These are phyloP conservation scores for Candida loeiensis DNA, from an alignment of 805 yeast genomes.

Conservation along the genomic window DNA sequence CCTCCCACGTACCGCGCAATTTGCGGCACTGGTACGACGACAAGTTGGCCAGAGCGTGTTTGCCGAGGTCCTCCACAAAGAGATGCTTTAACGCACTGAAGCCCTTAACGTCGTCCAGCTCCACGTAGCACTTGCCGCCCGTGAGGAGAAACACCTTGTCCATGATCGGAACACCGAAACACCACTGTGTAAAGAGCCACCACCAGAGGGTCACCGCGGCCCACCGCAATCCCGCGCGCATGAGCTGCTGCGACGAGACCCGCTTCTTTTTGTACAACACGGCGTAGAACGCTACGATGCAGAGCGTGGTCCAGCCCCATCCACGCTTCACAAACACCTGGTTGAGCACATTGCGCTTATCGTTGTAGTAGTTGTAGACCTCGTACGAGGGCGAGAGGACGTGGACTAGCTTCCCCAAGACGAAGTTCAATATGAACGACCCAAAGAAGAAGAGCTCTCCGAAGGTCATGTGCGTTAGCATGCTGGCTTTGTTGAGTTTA, in stretches of 20 bases:
- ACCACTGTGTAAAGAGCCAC: conserved; percentile 85
- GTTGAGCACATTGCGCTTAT: conserved; percentile 70
- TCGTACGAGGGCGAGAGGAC: conserved; percentile 42
- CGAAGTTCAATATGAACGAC: conserved; percentile 40
- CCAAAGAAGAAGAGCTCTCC: conserved; percentile 26
- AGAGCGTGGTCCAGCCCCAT: conserved; percentile 80
- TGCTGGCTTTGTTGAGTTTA: not conserved
- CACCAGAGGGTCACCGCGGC: conserved; percentile 69
- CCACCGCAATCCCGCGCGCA: conserved; percentile 40
- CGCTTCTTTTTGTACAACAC: conserved; percentile 10
- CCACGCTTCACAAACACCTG: conserved; percentile 79
- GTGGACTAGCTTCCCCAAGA: conserved; percentile 51
- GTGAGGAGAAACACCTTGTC: conserved; percentile 74
- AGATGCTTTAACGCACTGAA: conserved; percentile 1
- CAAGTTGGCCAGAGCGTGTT: conserved; percentile 13
- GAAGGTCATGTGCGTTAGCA: conserved; percentile 12
- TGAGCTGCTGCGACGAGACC: conserved; percentile 1
- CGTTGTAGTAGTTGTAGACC: conserved; percentile 48
- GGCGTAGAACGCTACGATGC: conserved; percentile 25
- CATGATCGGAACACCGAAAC: conserved; percentile 82
- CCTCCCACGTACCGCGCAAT: conserved; percentile 62
- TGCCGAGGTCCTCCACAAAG: not conserved
- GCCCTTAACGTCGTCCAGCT: conserved; percentile 8
- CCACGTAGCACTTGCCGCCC: conserved; percentile 72
- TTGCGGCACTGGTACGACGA: conserved; percentile 35